These are phyloP conservation scores for Anthostomella pinea DNA, from an alignment of 2,329 filamentous ascomycete species.

Conservation along the genomic window DNA sequence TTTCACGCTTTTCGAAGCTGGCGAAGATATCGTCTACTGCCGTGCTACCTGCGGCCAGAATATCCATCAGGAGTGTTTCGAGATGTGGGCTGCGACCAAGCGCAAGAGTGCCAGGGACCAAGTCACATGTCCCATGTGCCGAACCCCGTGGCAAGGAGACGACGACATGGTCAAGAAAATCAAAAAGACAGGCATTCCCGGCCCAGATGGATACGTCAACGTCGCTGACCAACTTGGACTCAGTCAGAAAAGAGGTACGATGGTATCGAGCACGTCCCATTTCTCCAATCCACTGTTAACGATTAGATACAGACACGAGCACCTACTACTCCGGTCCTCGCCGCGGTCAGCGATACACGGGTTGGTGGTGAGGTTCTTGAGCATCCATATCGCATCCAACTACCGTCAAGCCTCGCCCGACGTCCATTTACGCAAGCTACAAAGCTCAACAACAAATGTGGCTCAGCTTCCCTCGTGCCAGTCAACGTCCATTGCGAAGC, in stretches of 20 bases:
- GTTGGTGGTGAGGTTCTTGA: slow-evolving; percentile 8
- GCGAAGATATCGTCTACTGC: slow-evolving; percentile 48
- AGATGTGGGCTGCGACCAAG: slow-evolving; percentile 52
- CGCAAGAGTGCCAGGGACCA: slow-evolving; percentile 28
- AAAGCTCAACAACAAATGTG: no score
- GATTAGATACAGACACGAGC: slow-evolving; percentile 22
- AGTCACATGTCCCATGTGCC: slow-evolving; percentile 61
- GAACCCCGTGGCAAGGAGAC: slow-evolving; percentile 53
- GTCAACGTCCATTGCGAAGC: no score
- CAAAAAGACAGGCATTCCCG: slow-evolving; percentile 38
- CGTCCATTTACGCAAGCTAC: no score
- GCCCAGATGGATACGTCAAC: slow-evolving; percentile 59
- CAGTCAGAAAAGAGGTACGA: slow-evolving; percentile 47
- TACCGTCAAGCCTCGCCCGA: no score
- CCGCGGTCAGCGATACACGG: slow-evolving; percentile 3
- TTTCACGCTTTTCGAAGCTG: slow-evolving; percentile 44
- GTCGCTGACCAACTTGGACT: slow-evolving; percentile 60
- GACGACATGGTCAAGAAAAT: slow-evolving; percentile 42
- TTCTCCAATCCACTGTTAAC: neutral
- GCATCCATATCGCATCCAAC: no score
- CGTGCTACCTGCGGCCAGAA: slow-evolving; percentile 53
- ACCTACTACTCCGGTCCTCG: slow-evolving; percentile 23
- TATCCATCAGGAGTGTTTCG: slow-evolving; percentile 52
- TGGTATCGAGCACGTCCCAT: neutral
- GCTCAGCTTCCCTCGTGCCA: no score